Evolutionary conservation across 768 basidiomycete genomes (phyloP), one percentile per base, ranked within the genome.

Genomic region (Calocera viscosa): DNA sequence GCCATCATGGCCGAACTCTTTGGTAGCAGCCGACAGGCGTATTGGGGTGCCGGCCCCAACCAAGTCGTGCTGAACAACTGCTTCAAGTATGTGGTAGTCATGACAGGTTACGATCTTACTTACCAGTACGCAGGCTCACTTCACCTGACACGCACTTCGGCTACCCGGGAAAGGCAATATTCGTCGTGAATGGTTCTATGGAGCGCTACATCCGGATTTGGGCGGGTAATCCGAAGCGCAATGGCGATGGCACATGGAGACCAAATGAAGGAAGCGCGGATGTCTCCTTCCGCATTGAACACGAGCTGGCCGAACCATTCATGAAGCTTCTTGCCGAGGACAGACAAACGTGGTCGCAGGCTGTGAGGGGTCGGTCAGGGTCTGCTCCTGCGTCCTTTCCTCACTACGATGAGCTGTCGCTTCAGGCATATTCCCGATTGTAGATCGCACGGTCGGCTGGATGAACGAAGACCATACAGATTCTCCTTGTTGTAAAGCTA

Each of bases 241-340:
- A 60, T 19, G 10, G 30, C 26, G 53, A 60, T 22, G 53, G 53
- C 26, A 60, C 53, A 32, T 60, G 53, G 53, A 60, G 22, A 11
- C 8, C 24, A 26, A 60, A 60, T 30, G 24, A 11, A 3, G 53
- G 53, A 5, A 60, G 53, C 53, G 53, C 53, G 26, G 53, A 60
- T 60, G 53, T 60, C 26, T 60, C 53, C 5, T 60, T 60, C 53
- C 53, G 53, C 53, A 26, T 60, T 19, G 53, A 60, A 60, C 53
- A 60, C 30, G 53, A 60, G 53, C 53, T 60, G 53, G 53, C 30
- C 19, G 53, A 60, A 32, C 53, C 53, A 8, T 60, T 60, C 53
- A 60, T 60, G 53, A 26, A 60, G 30, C 53, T 60, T 26, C 53
- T 60, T 14, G 26, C 53, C 53, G 53, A 60, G 30, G 53, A 60